A percentile compares a stretch with the other conserved stretches of the same genome.
Evolutionary conservation across 495 filamentous ascomycete genomes (phyloP).

Genomic region (Penicillium coprophilum): DNA sequence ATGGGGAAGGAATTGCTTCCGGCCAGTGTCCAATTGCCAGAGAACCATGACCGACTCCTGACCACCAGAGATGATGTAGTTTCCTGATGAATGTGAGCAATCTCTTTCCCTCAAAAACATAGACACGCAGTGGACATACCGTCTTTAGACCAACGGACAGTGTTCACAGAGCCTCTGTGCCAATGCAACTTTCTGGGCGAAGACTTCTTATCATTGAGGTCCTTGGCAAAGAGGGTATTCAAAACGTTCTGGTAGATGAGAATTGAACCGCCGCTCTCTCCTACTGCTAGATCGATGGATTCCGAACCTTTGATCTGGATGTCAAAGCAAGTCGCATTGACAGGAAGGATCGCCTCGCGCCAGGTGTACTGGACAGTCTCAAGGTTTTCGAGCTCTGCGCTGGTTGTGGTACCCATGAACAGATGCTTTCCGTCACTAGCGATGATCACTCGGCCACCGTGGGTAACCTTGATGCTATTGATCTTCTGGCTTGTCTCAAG

Average conservation of each 20-base stretch:
- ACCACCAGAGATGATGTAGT: slow-evolving; percentile 92
- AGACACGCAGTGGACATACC: slow-evolving; percentile 55
- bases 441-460: slow-evolving; percentile 36
- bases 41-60: slow-evolving; percentile 85
- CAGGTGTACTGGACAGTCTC: slow-evolving; percentile 46
- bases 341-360: slow-evolving; percentile 47
- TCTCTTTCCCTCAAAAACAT: neutral
- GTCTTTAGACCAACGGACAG: slow-evolving; percentile 85
- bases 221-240: slow-evolving; percentile 48
- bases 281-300: slow-evolving; percentile 68
- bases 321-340: slow-evolving; percentile 37
- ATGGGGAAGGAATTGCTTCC: slow-evolving; percentile 80
- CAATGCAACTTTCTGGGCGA: slow-evolving; percentile 69
- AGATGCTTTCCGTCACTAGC: slow-evolving; percentile 37
- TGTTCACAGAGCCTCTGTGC: slow-evolving; percentile 79
- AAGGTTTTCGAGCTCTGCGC: slow-evolving; percentile 10
- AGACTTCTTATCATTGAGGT: slow-evolving; percentile 42
- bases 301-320: slow-evolving; percentile 30
- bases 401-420: slow-evolving; percentile 32
- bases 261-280: slow-evolving; percentile 71
- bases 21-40: slow-evolving; percentile 91
- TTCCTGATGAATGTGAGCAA: slow-evolving; percentile 55
- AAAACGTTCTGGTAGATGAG: slow-evolving; percentile 74
- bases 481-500: slow-evolving; percentile 36
- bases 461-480: slow-evolving; percentile 32